These are phyloP conservation scores for Nepenthes mirabilis DNA, from an alignment of 148 eudicot species.

Conservation along the genomic window DNA sequence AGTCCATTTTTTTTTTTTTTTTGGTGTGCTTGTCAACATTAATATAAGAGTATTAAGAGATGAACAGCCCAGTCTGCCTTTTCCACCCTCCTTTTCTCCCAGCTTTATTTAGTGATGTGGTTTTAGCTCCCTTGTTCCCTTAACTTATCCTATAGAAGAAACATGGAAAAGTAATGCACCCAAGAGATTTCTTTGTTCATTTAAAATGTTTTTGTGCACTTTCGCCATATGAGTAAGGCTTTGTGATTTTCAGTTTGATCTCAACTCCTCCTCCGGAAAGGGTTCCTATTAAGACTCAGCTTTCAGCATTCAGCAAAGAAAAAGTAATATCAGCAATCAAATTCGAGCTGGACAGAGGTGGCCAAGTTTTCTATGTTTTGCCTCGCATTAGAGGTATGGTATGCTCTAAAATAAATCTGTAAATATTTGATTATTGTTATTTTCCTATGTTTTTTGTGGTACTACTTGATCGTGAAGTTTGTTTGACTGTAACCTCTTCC, in stretches of 20 bases:
- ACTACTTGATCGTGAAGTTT: too few species aligned
- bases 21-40: too few species aligned
- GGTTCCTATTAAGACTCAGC: slow-evolving; percentile 92
- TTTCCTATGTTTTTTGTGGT: too few species aligned
- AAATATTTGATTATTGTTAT: not conserved
- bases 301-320: slow-evolving; percentile 61
- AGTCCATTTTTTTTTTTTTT: too few species aligned
- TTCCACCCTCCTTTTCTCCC: not conserved
- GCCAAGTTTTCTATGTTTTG: slow-evolving; percentile 94
- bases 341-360: slow-evolving; percentile 88
- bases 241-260: slow-evolving; percentile 49
- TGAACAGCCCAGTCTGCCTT: too few species aligned
- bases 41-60: too few species aligned
- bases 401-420: not conserved
- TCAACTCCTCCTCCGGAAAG: slow-evolving; percentile 98
- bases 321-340: slow-evolving; percentile 78
- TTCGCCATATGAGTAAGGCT: not conserved
- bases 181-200: not conserved
- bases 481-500: too few species aligned
- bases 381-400: slow-evolving; percentile 92
- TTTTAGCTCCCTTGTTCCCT: not conserved
- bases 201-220: slow-evolving; percentile 1
- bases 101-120: not conserved
- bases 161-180: not conserved
- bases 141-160: too few species aligned